Base-by-base conservation (phyloP, 2,329 filamentous ascomycete species). In the Drechmeria coniospora region DNA sequence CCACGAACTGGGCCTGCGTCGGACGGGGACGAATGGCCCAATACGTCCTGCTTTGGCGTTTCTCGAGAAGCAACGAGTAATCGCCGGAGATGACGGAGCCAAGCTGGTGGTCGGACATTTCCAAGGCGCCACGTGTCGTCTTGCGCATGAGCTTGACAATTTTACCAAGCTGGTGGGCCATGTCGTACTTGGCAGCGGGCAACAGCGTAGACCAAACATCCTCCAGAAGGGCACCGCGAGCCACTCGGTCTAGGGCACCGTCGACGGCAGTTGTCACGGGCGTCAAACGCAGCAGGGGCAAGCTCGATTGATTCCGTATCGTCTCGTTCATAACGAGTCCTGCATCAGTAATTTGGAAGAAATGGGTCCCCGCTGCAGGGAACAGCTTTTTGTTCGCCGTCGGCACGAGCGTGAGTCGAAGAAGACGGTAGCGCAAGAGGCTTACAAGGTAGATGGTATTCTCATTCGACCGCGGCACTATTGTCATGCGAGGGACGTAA, bases 141-240 rank as follows among this genome's bases (percentile, higher is more conserved):
- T 7, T 15, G 6, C 45, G 37, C 38, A 51, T 39, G 15, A 30
- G 27, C 6, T 31, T 30, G 20, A 51, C 30, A 6, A 49, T 29
- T 14, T 37, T 39, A n/a, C 45, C 38, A 12, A 51, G 34, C 29
- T 49, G 43, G 7, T 34, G 37, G 9, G 36, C 37, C 16, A 40
- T 40, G n/a, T 29, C 12, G 15, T 32, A 38, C 31, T 50, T 51
- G 18, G 34, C 21, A 6, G 28, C 15, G 5, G 38, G 29, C 6
- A 32, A 31, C 13, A 51, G 30, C 2, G 13, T 30, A 5, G 30
- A 26, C 48, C 49, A 51, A 5, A 46, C 15, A 9, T 44, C 40
- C 23, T 51, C 46, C 8, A 51, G 34, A 8, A 49, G 26, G 23
- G 40, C 33, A 7, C 48, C 48, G 18, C 36, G 29, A 2, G 39